Evolutionary conservation across 2,329 filamentous ascomycete genomes (phyloP), one percentile per base, ranked within the genome.

Genomic region (Aspergillus caelatus): DNA sequence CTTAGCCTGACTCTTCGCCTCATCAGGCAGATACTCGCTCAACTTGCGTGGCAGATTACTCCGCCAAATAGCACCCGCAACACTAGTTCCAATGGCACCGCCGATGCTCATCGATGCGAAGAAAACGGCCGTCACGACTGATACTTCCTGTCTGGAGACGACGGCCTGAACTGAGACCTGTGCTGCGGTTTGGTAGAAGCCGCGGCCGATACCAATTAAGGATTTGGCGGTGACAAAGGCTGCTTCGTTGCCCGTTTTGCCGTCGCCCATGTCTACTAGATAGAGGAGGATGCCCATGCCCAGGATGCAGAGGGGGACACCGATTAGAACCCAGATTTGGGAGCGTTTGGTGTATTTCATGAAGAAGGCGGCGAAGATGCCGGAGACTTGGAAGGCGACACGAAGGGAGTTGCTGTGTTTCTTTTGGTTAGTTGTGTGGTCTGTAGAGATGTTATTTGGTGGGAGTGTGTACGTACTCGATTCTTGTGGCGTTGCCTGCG

Each of bases 41-140:
- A 72, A 61, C 34, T 69, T 71, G 0, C 34, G 55, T 0, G 68
- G 70, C 16, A 72, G 68, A 1, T 64, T 67, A 45, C 63, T 71
- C n/a, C 70, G 73, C 77, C 77, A 79, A 36, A 79, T 79, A 11
- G 76, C 77, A 1, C 77, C 77, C 7, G 74, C 72, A 7, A 79
- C 74, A 32, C 70, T 71, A 16, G 75, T 78, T 2, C 76, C 77
- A 45, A 78, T 66, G 61, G 14, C 77, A 60, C 59, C 78, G 62
- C 60, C 75, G 1, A 71, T 62, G 28, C 69, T 77, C 73, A 78
- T 77, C 0, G 75, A 71, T 0, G 77, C 75, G 28, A 73, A 72
- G 68, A 78, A 79, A 0, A 79, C 74, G 1, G 71, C 74, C 0
- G 77, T 79, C 1, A 74, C 77, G 10, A 79, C 75, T 0, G 77